phyloP scores from a whole-genome alignment of 306 rosid genomes.

The Nissolia schottii region DNA sequence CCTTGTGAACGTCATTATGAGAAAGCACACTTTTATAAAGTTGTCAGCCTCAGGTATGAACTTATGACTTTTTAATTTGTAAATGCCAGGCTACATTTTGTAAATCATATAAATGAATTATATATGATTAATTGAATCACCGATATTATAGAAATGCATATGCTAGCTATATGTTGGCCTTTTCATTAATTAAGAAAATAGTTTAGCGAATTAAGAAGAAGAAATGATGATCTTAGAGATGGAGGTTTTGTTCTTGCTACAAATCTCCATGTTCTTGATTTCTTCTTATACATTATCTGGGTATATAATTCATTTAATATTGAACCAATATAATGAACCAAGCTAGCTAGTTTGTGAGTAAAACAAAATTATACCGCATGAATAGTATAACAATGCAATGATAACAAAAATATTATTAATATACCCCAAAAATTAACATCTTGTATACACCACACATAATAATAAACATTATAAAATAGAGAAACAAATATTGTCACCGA shows the following conservation, averaged over 20 bases:
- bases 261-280: too few species aligned
- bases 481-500: too few species aligned
- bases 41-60: slow-evolving; percentile 27
- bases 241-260: too few species aligned
- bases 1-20: slow-evolving; percentile 17
- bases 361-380: too few species aligned
- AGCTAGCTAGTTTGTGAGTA: background rate
- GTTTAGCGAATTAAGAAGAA: background rate
- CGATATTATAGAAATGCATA: background rate
- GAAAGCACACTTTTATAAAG: background rate
- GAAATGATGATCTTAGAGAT: background rate
- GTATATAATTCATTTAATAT: too few species aligned
- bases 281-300: background rate
- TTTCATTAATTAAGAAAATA: background rate
- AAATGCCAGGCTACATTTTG: background rate
- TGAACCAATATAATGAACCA: too few species aligned
- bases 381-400: background rate
- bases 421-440: too few species aligned
- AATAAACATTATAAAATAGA: too few species aligned
- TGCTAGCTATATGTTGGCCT: background rate
- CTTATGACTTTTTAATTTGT: slow-evolving; percentile 19
- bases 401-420: too few species aligned
- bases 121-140: background rate
- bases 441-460: too few species aligned
- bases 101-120: background rate